Evolutionary conservation across 2,329 filamentous ascomycete genomes (phyloP).

Genomic region (Monosporascus sp.): DNA sequence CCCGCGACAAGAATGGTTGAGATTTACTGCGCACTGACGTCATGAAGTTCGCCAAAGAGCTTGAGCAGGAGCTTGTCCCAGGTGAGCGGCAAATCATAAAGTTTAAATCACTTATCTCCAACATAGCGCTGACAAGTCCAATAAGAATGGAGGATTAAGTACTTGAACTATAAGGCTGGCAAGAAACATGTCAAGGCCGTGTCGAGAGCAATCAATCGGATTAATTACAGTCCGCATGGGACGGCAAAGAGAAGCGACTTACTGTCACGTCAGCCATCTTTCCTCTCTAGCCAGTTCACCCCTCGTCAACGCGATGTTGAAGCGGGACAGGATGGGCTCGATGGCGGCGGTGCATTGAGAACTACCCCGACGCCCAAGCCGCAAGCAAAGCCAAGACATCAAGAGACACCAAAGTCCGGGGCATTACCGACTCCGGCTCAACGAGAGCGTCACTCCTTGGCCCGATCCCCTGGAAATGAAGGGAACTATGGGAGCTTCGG

Average conservation of each 20-base stretch:
- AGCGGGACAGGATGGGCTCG: slow-evolving; percentile 1
- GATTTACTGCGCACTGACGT: slow-evolving; percentile 18
- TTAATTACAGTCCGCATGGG: slow-evolving; percentile 45
- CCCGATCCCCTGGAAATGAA: slow-evolving; percentile 29
- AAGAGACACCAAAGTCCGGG: slow-evolving; percentile 8
- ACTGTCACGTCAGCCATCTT: slow-evolving; percentile 26
- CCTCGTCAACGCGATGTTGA: slow-evolving; percentile 15
- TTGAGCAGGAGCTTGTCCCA: slow-evolving; percentile 82
- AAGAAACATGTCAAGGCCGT: slow-evolving; percentile 93
- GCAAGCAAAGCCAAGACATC: slow-evolving; percentile 8
- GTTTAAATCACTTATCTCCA: background rate
- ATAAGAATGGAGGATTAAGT: slow-evolving; percentile 84
- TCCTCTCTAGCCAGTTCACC: slow-evolving; percentile 22
- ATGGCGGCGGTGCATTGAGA: slow-evolving; percentile 19
- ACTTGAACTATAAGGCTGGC: slow-evolving; percentile 90
- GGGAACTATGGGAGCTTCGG: slow-evolving; percentile 51
- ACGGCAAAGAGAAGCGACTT: slow-evolving; percentile 26
- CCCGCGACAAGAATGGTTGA: no score
- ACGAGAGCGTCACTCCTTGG: slow-evolving; percentile 38
- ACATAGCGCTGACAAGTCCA: background rate
- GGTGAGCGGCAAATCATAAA: slow-evolving; percentile 40
- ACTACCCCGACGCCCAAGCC: slow-evolving; percentile 22
- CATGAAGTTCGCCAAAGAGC: slow-evolving; percentile 70
- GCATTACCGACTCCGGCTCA: slow-evolving; percentile 16
- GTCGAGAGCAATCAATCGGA: slow-evolving; percentile 61